phyloP scores from a whole-genome alignment of 1,284 basidiomycete genomes.

The Malassezia obtusa region DNA sequence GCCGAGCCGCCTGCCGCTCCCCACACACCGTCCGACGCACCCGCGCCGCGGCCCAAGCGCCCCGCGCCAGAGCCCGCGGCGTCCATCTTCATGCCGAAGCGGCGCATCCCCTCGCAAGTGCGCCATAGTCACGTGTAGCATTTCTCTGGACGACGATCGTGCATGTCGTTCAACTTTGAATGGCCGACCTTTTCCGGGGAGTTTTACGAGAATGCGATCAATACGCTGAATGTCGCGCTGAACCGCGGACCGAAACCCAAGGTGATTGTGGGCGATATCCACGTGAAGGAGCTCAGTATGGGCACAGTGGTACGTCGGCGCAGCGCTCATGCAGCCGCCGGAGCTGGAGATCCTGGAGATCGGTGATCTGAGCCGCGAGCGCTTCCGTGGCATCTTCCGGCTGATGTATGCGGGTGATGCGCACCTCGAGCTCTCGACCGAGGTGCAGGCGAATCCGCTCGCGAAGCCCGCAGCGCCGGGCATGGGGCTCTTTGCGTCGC shows the following conservation, averaged over 20 bases:
- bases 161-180: conserved; percentile 92
- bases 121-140: conserved; percentile 1
- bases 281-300: conserved; percentile 96
- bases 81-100: conserved; percentile 7
- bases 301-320: conserved; percentile 68
- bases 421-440: conserved; percentile 85
- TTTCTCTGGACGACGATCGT: neutral
- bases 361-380: conserved; percentile 86
- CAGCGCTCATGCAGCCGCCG: conserved; percentile 61
- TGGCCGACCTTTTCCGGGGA: conserved; percentile 76
- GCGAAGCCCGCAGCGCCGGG: conserved; percentile 51
- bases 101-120: neutral
- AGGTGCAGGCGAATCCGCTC: conserved; percentile 91
- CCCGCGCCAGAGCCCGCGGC: neutral
- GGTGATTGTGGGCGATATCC: conserved; percentile 91
- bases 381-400: conserved; percentile 93
- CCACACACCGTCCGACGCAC: no score
- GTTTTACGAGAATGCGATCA: conserved; percentile 51
- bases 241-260: conserved; percentile 63
- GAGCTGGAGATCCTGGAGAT: conserved; percentile 96
- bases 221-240: conserved; percentile 49
- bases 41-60: no score
- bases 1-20: neutral
- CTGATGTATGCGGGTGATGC: conserved; percentile 93
- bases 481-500: conserved; percentile 29